phyloP scores from a whole-genome alignment of 768 basidiomycete species.

The Suillus plorans region DNA sequence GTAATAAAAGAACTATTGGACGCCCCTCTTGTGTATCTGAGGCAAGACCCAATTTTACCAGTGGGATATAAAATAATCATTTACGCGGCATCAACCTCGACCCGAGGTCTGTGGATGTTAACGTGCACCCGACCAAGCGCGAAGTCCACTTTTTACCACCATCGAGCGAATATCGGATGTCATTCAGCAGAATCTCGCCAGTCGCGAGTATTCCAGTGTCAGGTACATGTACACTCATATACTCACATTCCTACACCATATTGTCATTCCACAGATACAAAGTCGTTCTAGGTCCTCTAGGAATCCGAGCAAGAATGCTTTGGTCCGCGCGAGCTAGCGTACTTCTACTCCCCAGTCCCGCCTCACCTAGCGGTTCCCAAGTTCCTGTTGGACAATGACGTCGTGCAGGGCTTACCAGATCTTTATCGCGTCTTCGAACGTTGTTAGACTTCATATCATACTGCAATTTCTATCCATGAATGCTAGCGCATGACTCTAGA shows the following conservation, averaged over 20 bases:
- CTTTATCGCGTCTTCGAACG: slow-evolving; percentile 94
- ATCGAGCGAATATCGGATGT: slow-evolving; percentile 73
- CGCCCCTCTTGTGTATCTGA: slow-evolving; percentile 93
- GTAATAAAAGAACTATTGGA: slow-evolving; percentile 83
- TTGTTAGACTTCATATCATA: slow-evolving; percentile 47
- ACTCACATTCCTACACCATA: not conserved
- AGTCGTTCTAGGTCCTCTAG: slow-evolving; percentile 79
- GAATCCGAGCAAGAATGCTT: slow-evolving; percentile 83
- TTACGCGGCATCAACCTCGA: slow-evolving; percentile 70
- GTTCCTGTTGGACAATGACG: slow-evolving; percentile 64
- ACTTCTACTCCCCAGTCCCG: slow-evolving; percentile 73
- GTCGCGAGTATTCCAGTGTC: slow-evolving; percentile 72
- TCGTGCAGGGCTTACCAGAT: slow-evolving; percentile 85
- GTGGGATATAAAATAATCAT: not conserved
- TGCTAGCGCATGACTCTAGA: not conserved
- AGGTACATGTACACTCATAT: slow-evolving; percentile 38
- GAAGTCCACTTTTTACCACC: slow-evolving; percentile 91
- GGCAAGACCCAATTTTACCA: slow-evolving; percentile 43
- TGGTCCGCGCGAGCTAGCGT: slow-evolving; percentile 80
- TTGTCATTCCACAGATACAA: slow-evolving; percentile 5
- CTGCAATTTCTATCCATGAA: not conserved
- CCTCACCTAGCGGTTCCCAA: slow-evolving; percentile 69
- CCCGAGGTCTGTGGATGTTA: slow-evolving; percentile 89
- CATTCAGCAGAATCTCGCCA: slow-evolving; percentile 68
- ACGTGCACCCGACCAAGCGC: slow-evolving; percentile 96